Conservation (phyloP, 768 basidiomycete genomes). For the Lactifluus echinatus region DNA sequence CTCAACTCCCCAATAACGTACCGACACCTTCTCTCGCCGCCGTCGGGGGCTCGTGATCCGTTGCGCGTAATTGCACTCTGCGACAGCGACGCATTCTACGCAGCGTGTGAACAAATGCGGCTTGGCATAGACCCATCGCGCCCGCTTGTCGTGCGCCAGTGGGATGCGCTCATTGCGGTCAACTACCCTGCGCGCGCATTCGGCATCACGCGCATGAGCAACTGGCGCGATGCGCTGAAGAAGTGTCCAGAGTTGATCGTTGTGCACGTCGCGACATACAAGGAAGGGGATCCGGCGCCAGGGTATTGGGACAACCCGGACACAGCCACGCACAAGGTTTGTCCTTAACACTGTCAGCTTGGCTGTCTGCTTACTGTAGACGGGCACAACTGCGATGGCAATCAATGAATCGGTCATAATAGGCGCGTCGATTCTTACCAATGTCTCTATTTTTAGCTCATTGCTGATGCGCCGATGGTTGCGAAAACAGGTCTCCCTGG, state of each 20-base stretch:
- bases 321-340: constrained; percentile 88
- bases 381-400: not conserved
- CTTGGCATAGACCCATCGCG: constrained; percentile 51
- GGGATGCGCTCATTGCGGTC: constrained; percentile 86
- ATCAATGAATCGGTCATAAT: not conserved
- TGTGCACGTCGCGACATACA: constrained; percentile 94
- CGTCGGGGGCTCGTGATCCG: constrained; percentile 63
- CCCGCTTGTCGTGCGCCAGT: constrained; percentile 81
- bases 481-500: constrained; percentile 72
- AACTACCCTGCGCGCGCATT: constrained; percentile 91
- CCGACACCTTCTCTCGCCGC: constrained; percentile 62
- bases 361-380: not conserved
- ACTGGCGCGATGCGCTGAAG: constrained; percentile 71
- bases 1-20: constrained; percentile 67
- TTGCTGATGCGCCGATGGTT: not conserved
- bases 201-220: constrained; percentile 90
- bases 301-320: constrained; percentile 90
- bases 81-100: constrained; percentile 85
- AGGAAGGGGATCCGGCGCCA: constrained; percentile 77
- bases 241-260: constrained; percentile 77
- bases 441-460: not conserved
- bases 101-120: constrained; percentile 78
- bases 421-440: not conserved
- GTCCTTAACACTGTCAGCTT: not conserved
- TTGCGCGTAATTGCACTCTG: constrained; percentile 82